Percentiles rank a stretch among this genome's conserved stretches.
phyloP scores from a whole-genome alignment of 306 rosid species.

The Vigna mungo region DNA sequence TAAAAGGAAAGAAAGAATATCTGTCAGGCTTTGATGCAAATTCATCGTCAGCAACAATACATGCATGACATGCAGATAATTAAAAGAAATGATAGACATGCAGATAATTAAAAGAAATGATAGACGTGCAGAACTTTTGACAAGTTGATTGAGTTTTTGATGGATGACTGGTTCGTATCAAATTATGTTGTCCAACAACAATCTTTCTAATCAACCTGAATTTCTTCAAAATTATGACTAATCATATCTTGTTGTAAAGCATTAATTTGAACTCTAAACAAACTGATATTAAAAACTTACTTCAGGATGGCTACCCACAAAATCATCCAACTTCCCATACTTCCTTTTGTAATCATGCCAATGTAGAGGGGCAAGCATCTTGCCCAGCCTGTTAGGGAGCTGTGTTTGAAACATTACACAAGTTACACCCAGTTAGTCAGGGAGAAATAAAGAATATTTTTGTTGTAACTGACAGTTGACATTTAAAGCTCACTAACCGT shows the following conservation, averaged over 20 bases:
- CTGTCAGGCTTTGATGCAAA: conserved; percentile 35
- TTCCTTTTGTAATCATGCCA: conserved; percentile 95
- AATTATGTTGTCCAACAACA: not conserved
- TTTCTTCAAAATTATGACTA: not conserved
- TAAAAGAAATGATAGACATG: not conserved
- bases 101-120: not conserved
- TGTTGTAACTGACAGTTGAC: conserved; percentile 27
- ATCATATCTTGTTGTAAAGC: not conserved
- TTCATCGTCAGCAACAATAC: not conserved
- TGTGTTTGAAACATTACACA: conserved; percentile 47
- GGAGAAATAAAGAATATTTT: conserved; percentile 8
- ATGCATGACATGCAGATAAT: conserved; percentile 9
- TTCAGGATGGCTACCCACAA: conserved; percentile 85
- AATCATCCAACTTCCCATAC: conserved; percentile 92
- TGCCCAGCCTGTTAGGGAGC: conserved; percentile 95
- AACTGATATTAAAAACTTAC: conserved; percentile 62
- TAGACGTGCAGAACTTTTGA: conserved; percentile 9
- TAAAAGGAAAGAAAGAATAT: not conserved
- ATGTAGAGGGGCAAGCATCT: conserved; percentile 98
- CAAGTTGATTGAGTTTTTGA: not conserved
- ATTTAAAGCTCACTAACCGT: conserved; percentile 64
- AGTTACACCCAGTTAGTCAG: not conserved
- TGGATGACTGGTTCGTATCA: conserved; percentile 8
- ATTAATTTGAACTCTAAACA: not conserved
- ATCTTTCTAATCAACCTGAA: not conserved